A percentile compares a stretch with the other conserved stretches of the same genome.
These are phyloP conservation scores for Lentinula sp. DNA, from an alignment of 768 basidiomycete genomes.

Conservation along the genomic window DNA sequence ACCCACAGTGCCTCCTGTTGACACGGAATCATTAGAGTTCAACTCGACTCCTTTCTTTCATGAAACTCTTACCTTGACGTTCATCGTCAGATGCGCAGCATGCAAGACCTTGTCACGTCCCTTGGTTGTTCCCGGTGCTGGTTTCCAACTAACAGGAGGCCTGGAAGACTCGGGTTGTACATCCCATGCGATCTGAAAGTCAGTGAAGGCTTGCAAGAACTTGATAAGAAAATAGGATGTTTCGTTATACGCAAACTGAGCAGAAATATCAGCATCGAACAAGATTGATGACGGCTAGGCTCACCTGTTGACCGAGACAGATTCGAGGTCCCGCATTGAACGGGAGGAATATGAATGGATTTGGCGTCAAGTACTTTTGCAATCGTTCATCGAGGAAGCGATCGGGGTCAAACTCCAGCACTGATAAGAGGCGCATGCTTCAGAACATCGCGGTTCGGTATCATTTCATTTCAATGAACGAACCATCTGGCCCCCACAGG, in stretches of 20 bases:
- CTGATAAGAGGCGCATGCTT: constrained; percentile 18
- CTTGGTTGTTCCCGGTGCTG: constrained; percentile 26
- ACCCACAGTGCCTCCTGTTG: constrained; percentile 29
- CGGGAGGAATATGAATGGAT: constrained; percentile 48
- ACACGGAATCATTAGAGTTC: neutral
- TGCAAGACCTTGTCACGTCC: constrained; percentile 40
- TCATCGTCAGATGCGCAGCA: constrained; percentile 49
- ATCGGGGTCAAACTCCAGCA: constrained; percentile 59
- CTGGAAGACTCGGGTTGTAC: constrained; percentile 34
- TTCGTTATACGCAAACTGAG: constrained; percentile 62
- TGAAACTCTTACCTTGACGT: constrained; percentile 28
- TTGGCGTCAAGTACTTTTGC: constrained; percentile 46
- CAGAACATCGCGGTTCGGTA: neutral
- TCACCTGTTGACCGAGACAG: constrained; percentile 45
- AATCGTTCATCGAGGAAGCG: constrained; percentile 60
- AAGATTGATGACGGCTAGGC: neutral
- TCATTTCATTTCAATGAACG: neutral
- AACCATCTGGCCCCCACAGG: constrained; percentile 67
- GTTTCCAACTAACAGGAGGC: constrained; percentile 41
- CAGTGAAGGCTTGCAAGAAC: constrained; percentile 49
- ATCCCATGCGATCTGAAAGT: constrained; percentile 36
- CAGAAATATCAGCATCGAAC: neutral
- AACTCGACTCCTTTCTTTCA: neutral
- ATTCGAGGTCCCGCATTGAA: constrained; percentile 49
- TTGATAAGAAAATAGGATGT: constrained; percentile 57